phyloP scores from a whole-genome alignment of 1,139 yeast genomes.

The Candida tetrigidarum region DNA sequence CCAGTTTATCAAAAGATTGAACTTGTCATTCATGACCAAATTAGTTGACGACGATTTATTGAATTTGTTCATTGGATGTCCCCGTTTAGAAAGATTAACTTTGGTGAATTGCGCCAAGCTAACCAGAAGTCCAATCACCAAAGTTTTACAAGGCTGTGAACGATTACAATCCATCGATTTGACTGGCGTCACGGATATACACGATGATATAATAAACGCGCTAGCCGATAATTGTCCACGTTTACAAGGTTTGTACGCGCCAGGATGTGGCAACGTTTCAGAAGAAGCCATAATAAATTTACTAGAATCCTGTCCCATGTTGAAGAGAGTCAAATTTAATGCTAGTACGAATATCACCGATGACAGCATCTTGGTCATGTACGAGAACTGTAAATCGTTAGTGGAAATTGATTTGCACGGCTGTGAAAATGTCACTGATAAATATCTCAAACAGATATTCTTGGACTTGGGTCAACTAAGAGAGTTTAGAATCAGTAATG shows the following conservation, averaged over 20 bases:
- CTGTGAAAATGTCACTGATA: conserved; percentile 75
- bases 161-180: conserved; percentile 85
- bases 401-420: conserved; percentile 92
- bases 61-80: conserved; percentile 63
- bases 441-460: conserved; percentile 63
- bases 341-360: conserved; percentile 73
- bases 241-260: conserved; percentile 89
- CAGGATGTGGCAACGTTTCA: conserved; percentile 74
- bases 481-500: conserved; percentile 82
- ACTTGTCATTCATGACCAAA: conserved; percentile 75
- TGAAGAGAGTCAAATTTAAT: conserved; percentile 83
- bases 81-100: conserved; percentile 81
- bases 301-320: conserved; percentile 66
- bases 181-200: conserved; percentile 74
- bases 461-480: conserved; percentile 69
- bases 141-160: conserved; percentile 65
- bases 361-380: conserved; percentile 64
- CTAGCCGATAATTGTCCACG: conserved; percentile 74
- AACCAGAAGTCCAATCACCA: conserved; percentile 62
- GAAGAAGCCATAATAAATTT: conserved; percentile 67
- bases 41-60: conserved; percentile 66
- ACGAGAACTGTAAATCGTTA: conserved; percentile 71
- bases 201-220: conserved; percentile 71
- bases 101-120: conserved; percentile 78
- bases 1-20: conserved; percentile 74